Evolutionary conservation across 2,329 filamentous ascomycete genomes (phyloP).

Genomic region (Fusarium sp.): DNA sequence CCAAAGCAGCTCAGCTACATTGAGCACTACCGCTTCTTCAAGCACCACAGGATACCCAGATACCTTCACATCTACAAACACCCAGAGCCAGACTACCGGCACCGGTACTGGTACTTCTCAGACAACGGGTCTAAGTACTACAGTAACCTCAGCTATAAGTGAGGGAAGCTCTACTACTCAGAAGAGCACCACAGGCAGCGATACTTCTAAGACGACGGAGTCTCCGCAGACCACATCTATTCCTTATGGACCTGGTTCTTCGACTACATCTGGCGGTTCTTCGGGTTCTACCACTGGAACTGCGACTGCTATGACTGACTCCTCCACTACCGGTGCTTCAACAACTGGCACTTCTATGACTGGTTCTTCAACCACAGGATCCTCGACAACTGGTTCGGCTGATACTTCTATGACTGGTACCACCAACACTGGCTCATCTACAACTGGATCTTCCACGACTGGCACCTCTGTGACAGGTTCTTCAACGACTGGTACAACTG

Average conservation of each 20-base stretch:
- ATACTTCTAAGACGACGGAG: not conserved
- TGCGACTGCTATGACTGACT: not conserved
- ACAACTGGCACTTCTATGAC: not conserved
- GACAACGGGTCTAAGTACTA: not conserved
- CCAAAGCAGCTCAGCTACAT: slow-evolving; percentile 14
- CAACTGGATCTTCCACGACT: not conserved
- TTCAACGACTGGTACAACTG: not conserved
- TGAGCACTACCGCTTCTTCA: slow-evolving; percentile 10
- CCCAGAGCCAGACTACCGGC: not conserved
- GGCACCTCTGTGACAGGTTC: not conserved
- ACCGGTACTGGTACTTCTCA: not conserved
- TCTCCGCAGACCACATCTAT: not conserved
- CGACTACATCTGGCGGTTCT: not conserved
- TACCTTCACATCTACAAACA: slow-evolving; percentile 1
- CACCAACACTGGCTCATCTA: not conserved
- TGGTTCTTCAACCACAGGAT: not conserved
- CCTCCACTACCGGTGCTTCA: not conserved
- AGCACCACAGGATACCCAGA: not conserved
- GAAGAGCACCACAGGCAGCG: not conserved
- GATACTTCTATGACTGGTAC: not conserved
- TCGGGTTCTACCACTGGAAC: not conserved
- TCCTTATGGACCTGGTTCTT: not conserved
- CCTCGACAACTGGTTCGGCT: not conserved
- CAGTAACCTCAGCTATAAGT: slow-evolving; percentile 14
- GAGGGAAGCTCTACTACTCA: not conserved